Base-by-base conservation (phyloP, 768 basidiomycete genomes). In the Panaeolus cyanescens region DNA sequence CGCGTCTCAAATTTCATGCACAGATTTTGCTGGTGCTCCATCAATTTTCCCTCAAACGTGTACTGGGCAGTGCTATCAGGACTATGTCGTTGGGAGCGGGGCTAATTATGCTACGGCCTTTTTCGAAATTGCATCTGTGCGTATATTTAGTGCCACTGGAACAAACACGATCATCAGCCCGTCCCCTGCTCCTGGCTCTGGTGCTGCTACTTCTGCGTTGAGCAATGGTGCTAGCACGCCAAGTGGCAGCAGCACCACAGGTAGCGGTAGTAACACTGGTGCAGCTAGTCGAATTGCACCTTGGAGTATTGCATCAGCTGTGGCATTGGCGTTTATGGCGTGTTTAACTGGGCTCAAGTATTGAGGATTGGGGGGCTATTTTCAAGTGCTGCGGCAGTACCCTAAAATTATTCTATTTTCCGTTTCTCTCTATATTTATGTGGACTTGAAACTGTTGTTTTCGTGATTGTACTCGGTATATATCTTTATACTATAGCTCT, bases 51-150 rank as follows among this genome's bases (percentile, higher is more conserved):
- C 77, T 3, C 71, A 84, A 64, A 90, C 89, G 0, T 91, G 89
- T 74, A 68, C 78, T 5, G 87, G 87, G n/a, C 73, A 75, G 1
- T 89, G 91, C 72, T 92, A 93, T 74, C 77, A 81, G 10, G 84
- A 89, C 75, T 90, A 85, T 60, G 90, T 92, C 39, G 74, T 89
- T 59, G 87, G 88, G 7, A 70, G 84, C 59, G 81, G 85, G 3
- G 80, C 85, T 17, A 82, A 80, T 65, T 92, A 87, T 72, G 79
- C 84, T 69, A 80, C 77, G 32, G 89, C 89, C 0, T 90, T 87
- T 75, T 94, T 92, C 65, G 91, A 93, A 69, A 80, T 93, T 57
- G 79, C 81, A 13, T 85, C 80, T 30, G 77, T 91, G 56, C 66
- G 65, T 20, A 68, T 70, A 42, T 70, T 69, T 60, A 70, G 70